Base-by-base conservation (phyloP, 768 basidiomycete species). In the Boletus bicolor region DNA sequence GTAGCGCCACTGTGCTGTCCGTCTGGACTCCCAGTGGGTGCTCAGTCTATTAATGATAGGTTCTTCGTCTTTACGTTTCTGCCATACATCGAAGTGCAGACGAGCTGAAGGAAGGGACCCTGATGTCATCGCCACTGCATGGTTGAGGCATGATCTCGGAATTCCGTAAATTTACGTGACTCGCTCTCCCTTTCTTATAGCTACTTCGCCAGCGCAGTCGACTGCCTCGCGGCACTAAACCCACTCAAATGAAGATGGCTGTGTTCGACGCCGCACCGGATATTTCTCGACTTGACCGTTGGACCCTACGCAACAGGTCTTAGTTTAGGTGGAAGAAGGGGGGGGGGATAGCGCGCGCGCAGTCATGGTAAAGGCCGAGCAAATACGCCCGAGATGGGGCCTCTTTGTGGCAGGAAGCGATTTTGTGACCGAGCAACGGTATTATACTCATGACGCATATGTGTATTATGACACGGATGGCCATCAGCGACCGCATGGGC, bases 151-250 rank as follows among this genome's bases (percentile, higher is more conserved):
- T 60, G 68, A 68, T 64, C 38, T 37, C 60, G 68, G 68, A 38
- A 69, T 70, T 58, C 56, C 68, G 68, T 69, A 58, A 56, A 3
- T 49, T 67, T 69, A 69, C 68, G 68, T 60, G 59, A 60, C 53
- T 19, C 4, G 45, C 14, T 47, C 39, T 42, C 46, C 5, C 14
- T 4, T 24, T 37, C 17, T 34, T 37, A 39, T 34, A 46, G 53
- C 49, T 47, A 9, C 28, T 42, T 38, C 26, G 43, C 47, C 39
- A 45, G 43, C 46, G 44, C 43, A 41, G 45, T 56, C 53, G 57
- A 32, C 60, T 47, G 54, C 65, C 56, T 65, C 49, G 49, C 44
- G 57, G 54, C 43, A 43, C 49, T 38, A 15, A 4, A 48, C 34
- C 45, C 42, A 51, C 36, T 26, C 34, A 53, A 60, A 61, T 64